Conservation (phyloP, 257 asterid species). For the Henckelia pumila region DNA sequence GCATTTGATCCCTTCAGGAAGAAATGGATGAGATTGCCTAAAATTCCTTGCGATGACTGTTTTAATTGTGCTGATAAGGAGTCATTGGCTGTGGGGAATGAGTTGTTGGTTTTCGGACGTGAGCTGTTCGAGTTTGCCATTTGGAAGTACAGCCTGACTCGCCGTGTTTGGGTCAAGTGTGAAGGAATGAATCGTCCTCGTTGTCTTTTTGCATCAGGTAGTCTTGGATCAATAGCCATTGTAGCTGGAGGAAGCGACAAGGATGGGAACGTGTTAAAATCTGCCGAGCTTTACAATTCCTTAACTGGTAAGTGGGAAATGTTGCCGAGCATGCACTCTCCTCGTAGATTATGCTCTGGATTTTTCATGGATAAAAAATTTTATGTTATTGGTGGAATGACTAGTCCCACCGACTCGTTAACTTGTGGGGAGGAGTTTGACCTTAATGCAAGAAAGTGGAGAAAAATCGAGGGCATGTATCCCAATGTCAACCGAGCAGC, state of each 20-base stretch:
- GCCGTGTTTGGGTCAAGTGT: slow-evolving; percentile 59
- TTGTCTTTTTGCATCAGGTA: slow-evolving; percentile 76
- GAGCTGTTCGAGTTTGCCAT: slow-evolving; percentile 77
- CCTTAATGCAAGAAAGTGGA: slow-evolving; percentile 66
- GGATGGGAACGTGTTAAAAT: slow-evolving; percentile 63
- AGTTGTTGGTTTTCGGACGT: slow-evolving; percentile 80
- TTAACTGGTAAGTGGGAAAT: slow-evolving; percentile 67
- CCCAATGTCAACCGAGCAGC: slow-evolving; percentile 81
- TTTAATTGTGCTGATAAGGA: slow-evolving; percentile 80
- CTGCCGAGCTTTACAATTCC: slow-evolving; percentile 80
- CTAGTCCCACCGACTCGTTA: slow-evolving; percentile 58
- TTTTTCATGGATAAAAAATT: slow-evolving; percentile 78
- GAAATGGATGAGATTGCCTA: slow-evolving; percentile 77
- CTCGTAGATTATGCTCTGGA: slow-evolving; percentile 80
- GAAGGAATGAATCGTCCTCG: slow-evolving; percentile 74
- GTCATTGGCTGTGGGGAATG: slow-evolving; percentile 74
- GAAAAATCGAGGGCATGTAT: slow-evolving; percentile 69
- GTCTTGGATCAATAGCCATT: slow-evolving; percentile 64
- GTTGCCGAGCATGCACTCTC: slow-evolving; percentile 78
- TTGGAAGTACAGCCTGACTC: slow-evolving; percentile 68
- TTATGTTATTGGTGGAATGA: slow-evolving; percentile 89
- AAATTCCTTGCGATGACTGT: slow-evolving; percentile 83
- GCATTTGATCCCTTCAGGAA: slow-evolving; percentile 73
- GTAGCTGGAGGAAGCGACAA: slow-evolving; percentile 82
- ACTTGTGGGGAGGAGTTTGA: slow-evolving; percentile 87